A percentile compares a stretch with the other conserved stretches of the same genome.
These are phyloP conservation scores for Capronia coronata DNA, from an alignment of 2,329 filamentous ascomycete genomes.

Conservation along the genomic window DNA sequence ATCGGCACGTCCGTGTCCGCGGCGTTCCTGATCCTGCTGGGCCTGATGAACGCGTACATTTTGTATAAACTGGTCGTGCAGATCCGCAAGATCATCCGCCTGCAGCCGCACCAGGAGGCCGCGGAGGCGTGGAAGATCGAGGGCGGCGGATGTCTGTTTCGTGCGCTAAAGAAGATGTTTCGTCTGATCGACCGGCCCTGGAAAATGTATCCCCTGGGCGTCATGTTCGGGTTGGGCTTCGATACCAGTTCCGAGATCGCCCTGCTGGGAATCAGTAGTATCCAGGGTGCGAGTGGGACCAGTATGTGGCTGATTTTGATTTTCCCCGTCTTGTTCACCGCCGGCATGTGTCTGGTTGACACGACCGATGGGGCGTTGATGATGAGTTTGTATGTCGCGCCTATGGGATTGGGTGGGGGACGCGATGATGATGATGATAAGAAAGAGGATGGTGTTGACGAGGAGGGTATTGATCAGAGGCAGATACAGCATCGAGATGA, in stretches of 20 bases:
- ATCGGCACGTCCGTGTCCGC: constrained; percentile 85
- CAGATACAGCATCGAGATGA: not conserved
- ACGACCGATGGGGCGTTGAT: constrained; percentile 90
- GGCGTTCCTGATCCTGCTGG: constrained; percentile 72
- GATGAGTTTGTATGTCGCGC: constrained; percentile 79
- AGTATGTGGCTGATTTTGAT: constrained; percentile 91
- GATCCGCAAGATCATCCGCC: constrained; percentile 55
- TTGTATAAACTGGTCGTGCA: constrained; percentile 67
- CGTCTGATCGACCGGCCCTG: constrained; percentile 62
- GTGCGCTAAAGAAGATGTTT: constrained; percentile 68
- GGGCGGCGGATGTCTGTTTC: constrained; percentile 68
- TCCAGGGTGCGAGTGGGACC: constrained; percentile 79
- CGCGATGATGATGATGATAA: constrained; percentile 13
- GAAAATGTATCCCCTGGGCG: constrained; percentile 92
- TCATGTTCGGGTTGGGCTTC: constrained; percentile 87
- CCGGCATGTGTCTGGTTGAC: constrained; percentile 91
- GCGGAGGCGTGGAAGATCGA: constrained; percentile 60
- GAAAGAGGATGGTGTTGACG: constrained; percentile 16
- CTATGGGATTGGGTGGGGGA: constrained; percentile 32
- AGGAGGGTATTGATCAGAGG: constrained; percentile 8
- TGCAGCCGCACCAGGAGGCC: constrained; percentile 40
- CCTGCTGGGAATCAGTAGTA: constrained; percentile 78
- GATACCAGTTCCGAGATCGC: constrained; percentile 94
- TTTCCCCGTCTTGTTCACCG: constrained; percentile 87
- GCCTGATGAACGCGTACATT: constrained; percentile 78